Evolutionary conservation across 495 filamentous ascomycete genomes (phyloP).

Genomic region (Penicillium flavigenum): DNA sequence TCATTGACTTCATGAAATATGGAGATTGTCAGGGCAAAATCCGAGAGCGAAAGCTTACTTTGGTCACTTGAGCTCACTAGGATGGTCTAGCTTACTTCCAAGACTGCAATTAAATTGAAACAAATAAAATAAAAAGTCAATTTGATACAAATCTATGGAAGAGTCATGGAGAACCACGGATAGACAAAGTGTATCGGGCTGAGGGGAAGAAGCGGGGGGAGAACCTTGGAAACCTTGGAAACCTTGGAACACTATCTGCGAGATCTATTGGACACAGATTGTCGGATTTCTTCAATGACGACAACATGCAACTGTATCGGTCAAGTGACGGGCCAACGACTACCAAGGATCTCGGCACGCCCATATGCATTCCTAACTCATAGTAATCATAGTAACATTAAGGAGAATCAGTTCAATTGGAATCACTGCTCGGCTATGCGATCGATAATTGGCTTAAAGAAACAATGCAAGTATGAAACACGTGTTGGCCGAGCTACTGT

Average conservation of each 20-base stretch:
- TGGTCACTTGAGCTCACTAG: conserved; percentile 8
- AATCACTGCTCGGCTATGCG: not conserved
- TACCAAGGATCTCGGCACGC: not conserved
- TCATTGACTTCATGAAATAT: not conserved
- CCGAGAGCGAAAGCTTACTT: conserved; percentile 11
- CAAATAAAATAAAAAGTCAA: not conserved
- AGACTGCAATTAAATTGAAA: not conserved
- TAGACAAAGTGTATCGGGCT: not conserved
- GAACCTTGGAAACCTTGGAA: not conserved
- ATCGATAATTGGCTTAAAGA: not conserved
- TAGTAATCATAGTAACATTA: not conserved
- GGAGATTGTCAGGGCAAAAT: not conserved
- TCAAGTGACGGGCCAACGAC: conserved; percentile 2
- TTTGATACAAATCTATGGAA: not conserved
- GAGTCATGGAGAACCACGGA: not conserved
- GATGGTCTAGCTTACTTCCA: not conserved
- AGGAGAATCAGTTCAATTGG: not conserved
- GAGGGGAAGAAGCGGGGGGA: not conserved
- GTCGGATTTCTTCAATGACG: conserved; percentile 2
- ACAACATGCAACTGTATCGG: not conserved
- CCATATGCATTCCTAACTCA: not conserved
- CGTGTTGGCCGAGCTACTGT: not conserved
- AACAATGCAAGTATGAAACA: not conserved
- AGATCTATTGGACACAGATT: conserved; percentile 6
- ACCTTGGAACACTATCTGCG: not conserved